phyloP scores from a whole-genome alignment of 2,329 filamentous ascomycete genomes.

The Botrytis fabae region DNA sequence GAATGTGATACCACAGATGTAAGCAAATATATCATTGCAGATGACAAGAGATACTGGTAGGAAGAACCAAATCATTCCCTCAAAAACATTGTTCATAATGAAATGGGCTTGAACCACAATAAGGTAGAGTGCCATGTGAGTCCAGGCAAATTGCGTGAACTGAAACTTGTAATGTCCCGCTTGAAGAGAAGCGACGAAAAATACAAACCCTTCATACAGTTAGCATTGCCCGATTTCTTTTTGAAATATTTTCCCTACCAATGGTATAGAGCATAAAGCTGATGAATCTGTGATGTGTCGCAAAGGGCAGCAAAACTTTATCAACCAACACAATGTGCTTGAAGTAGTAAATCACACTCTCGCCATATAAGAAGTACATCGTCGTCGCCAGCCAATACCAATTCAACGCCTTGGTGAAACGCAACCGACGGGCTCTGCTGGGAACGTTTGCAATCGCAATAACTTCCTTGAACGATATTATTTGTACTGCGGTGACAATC shows the following conservation, averaged over 20 bases:
- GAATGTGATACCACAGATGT: constrained; percentile 96
- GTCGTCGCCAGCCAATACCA: constrained; percentile 99
- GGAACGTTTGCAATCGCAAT: constrained; percentile 97
- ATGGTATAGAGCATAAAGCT: constrained; percentile 98
- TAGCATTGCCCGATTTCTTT: constrained; percentile 31
- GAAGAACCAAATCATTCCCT: constrained; percentile 99
- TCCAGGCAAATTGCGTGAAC: constrained; percentile 99
- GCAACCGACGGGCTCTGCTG: constrained; percentile 83
- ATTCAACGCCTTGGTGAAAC: constrained; percentile 93
- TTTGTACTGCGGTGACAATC: constrained; percentile 89
- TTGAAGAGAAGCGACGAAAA: constrained; percentile 92
- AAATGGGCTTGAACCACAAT: constrained; percentile 98
- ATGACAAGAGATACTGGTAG: constrained; percentile 92
- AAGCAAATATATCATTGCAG: constrained; percentile 98
- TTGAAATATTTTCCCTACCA: constrained; percentile 57
- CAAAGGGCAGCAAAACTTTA: constrained; percentile 85
- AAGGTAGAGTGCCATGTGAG: constrained; percentile 96
- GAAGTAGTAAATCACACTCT: constrained; percentile 99
- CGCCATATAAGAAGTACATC: constrained; percentile 99
- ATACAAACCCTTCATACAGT: constrained; percentile 76
- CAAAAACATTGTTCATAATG: constrained; percentile 99
- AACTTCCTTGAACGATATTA: constrained; percentile 98
- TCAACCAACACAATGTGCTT: constrained; percentile 98
- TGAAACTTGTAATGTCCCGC: constrained; percentile 98
- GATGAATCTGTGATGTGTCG: constrained; percentile 97